Conservation (phyloP, 2,329 filamentous ascomycete species). For the Penicillium expansum region DNA sequence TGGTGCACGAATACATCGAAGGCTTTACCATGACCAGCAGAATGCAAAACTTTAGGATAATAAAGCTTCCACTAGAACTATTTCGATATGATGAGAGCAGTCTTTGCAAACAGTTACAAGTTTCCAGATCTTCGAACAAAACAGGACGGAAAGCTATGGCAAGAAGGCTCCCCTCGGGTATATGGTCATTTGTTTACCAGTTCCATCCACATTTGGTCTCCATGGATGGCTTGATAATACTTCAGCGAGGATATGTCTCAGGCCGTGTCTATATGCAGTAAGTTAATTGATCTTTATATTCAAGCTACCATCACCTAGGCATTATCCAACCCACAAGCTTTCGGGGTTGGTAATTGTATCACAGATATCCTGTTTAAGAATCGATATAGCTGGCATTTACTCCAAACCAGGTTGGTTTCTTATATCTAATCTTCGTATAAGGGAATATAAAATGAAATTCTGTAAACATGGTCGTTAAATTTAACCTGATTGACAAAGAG, state of each 20-base stretch:
- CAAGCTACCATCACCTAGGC: not conserved
- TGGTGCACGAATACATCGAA: too few species aligned
- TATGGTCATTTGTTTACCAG: not conserved
- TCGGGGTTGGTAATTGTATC: not conserved
- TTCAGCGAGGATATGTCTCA: not conserved
- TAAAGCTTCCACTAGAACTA: not conserved
- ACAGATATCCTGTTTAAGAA: not conserved
- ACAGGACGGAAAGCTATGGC: not conserved
- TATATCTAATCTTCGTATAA: too few species aligned
- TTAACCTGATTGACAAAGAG: too few species aligned
- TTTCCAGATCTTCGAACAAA: not conserved
- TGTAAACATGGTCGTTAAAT: not conserved
- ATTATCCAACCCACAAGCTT: not conserved
- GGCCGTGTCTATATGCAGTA: not conserved
- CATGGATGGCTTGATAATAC: not conserved
- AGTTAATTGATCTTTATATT: not conserved
- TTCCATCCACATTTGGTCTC: not conserved
- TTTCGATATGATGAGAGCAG: slow-evolving; percentile 5
- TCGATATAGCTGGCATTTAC: not conserved
- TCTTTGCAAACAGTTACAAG: not conserved
- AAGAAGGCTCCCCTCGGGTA: not conserved
- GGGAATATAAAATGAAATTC: too few species aligned
- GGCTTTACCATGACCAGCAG: too few species aligned
- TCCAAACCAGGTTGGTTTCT: not conserved
- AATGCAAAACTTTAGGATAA: not conserved